Percentiles rank a stretch among this genome's conserved stretches.
These are phyloP conservation scores for Leucocoprinus leucothites DNA, from an alignment of 768 basidiomycete species.

Conservation along the genomic window DNA sequence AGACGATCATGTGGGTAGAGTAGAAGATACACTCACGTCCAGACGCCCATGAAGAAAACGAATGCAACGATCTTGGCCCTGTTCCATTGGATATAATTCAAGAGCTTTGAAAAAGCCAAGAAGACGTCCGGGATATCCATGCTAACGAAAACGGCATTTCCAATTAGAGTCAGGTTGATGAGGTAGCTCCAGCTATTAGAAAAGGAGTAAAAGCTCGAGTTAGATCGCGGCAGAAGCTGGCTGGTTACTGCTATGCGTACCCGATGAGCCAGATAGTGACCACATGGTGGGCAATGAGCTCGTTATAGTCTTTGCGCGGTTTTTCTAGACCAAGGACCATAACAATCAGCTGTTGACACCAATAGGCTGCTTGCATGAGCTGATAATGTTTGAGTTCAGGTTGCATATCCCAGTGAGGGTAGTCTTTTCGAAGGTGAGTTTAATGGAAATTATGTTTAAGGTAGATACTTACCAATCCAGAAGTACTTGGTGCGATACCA, in stretches of 20 bases:
- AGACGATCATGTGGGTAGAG: neutral
- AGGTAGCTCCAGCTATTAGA: constrained; percentile 75
- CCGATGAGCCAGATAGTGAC: constrained; percentile 95
- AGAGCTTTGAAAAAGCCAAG: constrained; percentile 79
- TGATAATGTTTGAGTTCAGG: constrained; percentile 88
- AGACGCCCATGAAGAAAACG: constrained; percentile 60
- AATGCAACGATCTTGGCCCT: constrained; percentile 62
- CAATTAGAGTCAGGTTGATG: constrained; percentile 80
- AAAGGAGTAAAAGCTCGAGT: constrained; percentile 2
- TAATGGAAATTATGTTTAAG: neutral
- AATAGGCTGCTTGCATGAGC: constrained; percentile 89
- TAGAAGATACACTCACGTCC: constrained; percentile 67
- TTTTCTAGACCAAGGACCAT: constrained; percentile 86
- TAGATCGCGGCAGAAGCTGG: no score
- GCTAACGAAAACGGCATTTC: constrained; percentile 89
- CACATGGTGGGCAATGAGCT: constrained; percentile 87
- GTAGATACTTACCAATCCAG: constrained; percentile 63
- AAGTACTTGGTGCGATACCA: constrained; percentile 85
- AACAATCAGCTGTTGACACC: constrained; percentile 91
- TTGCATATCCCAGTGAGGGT: constrained; percentile 88
- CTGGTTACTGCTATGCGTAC: constrained; percentile 42
- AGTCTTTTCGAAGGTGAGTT: constrained; percentile 43
- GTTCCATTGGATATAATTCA: constrained; percentile 82
- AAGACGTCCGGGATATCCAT: constrained; percentile 96
- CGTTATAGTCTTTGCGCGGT: constrained; percentile 86